Conservation (phyloP, 129 eudicot species). For the Dittrichia graveolens region DNA sequence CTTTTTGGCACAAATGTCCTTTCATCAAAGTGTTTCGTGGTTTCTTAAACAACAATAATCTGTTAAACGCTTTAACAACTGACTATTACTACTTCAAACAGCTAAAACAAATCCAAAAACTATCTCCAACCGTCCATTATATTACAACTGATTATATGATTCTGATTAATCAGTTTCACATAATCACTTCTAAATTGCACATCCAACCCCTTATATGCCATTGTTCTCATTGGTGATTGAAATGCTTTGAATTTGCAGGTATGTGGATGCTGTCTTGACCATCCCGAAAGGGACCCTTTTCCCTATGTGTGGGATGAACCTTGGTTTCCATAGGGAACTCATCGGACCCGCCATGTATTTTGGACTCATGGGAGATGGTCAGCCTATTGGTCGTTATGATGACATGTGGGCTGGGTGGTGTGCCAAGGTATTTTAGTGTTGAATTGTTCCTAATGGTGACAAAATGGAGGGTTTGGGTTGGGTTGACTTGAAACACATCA, state of each 20-base stretch:
- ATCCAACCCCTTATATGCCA: not conserved
- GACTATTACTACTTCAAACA: not conserved
- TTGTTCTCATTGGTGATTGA: not conserved
- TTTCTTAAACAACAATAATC: no score
- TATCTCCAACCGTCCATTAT: no score
- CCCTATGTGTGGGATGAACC: conserved; percentile 85
- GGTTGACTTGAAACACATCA: no score
- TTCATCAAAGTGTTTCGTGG: no score
- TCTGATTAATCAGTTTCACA: no score
- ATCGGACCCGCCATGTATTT: conserved; percentile 85
- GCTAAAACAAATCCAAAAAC: no score
- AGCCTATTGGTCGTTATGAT: conserved; percentile 75
- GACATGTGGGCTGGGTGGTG: conserved; percentile 96
- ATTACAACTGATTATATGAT: no score
- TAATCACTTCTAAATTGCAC: no score
- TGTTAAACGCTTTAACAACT: not conserved
- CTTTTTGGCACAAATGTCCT: no score
- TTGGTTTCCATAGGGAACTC: conserved; percentile 68
- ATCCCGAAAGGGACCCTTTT: conserved; percentile 69
- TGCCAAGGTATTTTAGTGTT: conserved; percentile 45
- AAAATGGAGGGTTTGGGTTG: not conserved
- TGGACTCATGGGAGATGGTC: conserved; percentile 87
- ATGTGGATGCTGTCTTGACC: conserved; percentile 78
- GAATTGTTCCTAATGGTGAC: conserved; percentile 1
- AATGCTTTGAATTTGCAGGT: conserved; percentile 37